Evolutionary conservation across 1,139 yeast species (phyloP).

Genomic region (Taphrina populina): DNA sequence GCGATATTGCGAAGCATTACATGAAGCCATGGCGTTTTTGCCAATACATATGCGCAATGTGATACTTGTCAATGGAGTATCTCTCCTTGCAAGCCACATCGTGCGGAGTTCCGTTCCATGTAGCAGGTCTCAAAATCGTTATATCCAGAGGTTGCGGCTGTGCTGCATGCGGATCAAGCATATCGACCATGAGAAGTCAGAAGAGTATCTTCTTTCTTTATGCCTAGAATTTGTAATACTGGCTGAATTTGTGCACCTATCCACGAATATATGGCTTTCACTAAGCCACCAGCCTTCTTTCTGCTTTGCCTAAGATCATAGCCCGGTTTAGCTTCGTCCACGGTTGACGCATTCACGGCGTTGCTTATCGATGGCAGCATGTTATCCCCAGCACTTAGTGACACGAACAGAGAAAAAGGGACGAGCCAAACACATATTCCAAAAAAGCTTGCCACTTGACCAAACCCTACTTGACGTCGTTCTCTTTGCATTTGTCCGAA

Average conservation of each 20-base stretch:
- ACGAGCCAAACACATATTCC: constrained; percentile 92
- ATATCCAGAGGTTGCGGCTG: too few relatives aligned
- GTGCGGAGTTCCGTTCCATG: too few relatives aligned
- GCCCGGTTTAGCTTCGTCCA: too few relatives aligned
- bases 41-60: too few relatives aligned
- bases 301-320: constrained; percentile 2
- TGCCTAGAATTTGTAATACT: constrained; percentile 20
- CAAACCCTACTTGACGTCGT: constrained; percentile 66
- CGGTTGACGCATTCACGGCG: constrained; percentile 1
- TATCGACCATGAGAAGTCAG: too few relatives aligned
- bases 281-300: constrained; percentile 22
- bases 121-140: too few relatives aligned
- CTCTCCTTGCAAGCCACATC: too few relatives aligned
- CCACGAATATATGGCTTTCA: constrained; percentile 21
- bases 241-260: constrained; percentile 20
- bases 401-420: constrained; percentile 88
- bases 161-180: too few relatives aligned
- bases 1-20: too few relatives aligned
- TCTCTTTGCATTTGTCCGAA: constrained; percentile 63
- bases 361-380: constrained; percentile 58
- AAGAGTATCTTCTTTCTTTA: constrained; percentile 25
- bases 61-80: too few relatives aligned
- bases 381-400: constrained; percentile 89
- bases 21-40: too few relatives aligned
- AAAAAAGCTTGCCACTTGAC: constrained; percentile 89